phyloP scores from a whole-genome alignment of 2,329 filamentous ascomycete species.

The Exserohilum turcica region DNA sequence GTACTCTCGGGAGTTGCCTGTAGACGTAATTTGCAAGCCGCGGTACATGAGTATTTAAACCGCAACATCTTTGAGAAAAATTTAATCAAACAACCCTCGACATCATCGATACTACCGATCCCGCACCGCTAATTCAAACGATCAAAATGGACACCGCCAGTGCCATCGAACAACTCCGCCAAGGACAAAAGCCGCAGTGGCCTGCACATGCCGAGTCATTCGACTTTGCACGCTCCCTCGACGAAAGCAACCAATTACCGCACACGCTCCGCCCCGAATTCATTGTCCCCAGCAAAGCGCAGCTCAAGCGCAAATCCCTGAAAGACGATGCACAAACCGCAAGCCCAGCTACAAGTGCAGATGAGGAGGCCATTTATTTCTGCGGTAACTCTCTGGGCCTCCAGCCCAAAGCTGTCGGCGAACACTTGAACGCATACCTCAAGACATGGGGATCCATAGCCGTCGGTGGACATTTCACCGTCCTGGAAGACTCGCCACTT shows the following conservation, averaged over 20 bases:
- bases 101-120: background rate
- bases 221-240: conserved; percentile 36
- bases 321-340: conserved; percentile 40
- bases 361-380: conserved; percentile 70
- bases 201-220: conserved; percentile 28
- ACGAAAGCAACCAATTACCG: conserved; percentile 42
- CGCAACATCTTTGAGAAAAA: background rate
- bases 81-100: conserved; percentile 1
- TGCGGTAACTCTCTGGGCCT: conserved; percentile 89
- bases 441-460: conserved; percentile 83
- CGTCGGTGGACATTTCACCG: conserved; percentile 79
- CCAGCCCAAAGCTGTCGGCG: conserved; percentile 71
- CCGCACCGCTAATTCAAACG: conserved; percentile 1
- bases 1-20: conserved; percentile 8
- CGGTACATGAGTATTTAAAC: conserved; percentile 16
- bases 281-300: conserved; percentile 73
- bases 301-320: conserved; percentile 67
- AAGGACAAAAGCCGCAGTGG: conserved; percentile 38
- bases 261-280: conserved; percentile 66
- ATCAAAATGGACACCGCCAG: conserved; percentile 29
- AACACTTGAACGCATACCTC: conserved; percentile 73
- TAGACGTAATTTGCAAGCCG: conserved; percentile 16
- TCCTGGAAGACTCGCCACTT: conserved; percentile 70
- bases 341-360: conserved; percentile 36
- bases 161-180: conserved; percentile 34